Evolutionary conservation across 1,284 basidiomycete species (phyloP), one percentile per base, ranked within the genome.

Genomic region (Naganishia sp.): DNA sequence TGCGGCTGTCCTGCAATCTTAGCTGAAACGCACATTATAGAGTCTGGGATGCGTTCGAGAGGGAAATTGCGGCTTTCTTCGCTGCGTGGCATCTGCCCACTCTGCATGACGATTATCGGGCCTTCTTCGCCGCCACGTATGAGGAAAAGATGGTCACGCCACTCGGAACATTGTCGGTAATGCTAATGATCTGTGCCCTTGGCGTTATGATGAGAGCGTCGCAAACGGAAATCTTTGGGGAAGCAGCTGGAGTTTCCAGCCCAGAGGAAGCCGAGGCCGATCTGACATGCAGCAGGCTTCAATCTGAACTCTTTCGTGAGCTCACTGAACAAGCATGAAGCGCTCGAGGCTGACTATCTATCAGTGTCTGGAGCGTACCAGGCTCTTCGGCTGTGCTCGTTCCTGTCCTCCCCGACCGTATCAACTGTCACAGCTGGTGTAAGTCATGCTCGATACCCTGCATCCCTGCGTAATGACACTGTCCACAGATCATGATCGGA

Each of bases 341-440:
- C 11, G 15, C 16, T 57, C 25, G 9, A 45, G 21, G 5, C 21
- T 57, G 9, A 16, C 21, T 16, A 52, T 21, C 36, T 21, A 36
- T 13, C 55, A 78, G 77, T 80, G 11, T 80, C 79, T 2, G 79
- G 76, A 4, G 76, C 79, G 15, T 79, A 77, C 63, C 79, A 80
- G 65, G 78, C 78, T 0, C 68, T 80, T 10, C 73, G 79, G 18
- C 70, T 80, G n/a, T 79, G 77, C 65, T 79, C 79, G 0, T 80
- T 78, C 72, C 68, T 79, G 33, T 77, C 79, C 1, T 75, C 74
- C 33, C 79, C 79, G 31, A 79, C 73, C 0, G 70, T 80, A 3
- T 68, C 71, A 36, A 76, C 77, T 1, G 69, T 80, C 36, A 78
- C 79, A 44, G 68, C 77, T 6, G 75, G 76, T 68, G 70, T 72